Conservation (phyloP, 495 filamentous ascomycete species). For the Thozetella sp. region DNA sequence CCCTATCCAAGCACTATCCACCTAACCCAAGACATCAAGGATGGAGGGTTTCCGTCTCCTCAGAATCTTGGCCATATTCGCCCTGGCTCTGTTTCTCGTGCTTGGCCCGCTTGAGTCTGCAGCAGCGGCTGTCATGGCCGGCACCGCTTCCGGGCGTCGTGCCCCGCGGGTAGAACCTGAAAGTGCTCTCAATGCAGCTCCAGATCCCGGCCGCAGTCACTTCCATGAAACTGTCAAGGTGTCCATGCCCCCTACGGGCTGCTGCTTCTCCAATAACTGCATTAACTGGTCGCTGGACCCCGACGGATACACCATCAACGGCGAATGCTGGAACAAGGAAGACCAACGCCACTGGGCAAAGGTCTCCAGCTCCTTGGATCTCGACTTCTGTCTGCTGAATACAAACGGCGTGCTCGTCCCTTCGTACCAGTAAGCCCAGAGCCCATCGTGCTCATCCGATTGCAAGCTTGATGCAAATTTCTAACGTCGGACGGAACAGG, state of each 20-base stretch:
- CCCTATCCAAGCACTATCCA: no score
- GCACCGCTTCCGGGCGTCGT: no score
- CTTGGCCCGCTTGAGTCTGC: no score
- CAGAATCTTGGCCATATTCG: background rate
- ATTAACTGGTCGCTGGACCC: background rate
- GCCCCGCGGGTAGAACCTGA: no score
- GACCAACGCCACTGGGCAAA: background rate
- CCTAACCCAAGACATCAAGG: background rate
- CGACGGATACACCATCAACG: background rate
- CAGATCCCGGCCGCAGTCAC: no score
- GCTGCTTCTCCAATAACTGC: background rate
- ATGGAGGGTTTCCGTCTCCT: background rate
- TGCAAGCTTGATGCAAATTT: background rate
- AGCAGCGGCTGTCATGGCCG: background rate
- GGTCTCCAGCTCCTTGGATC: background rate
- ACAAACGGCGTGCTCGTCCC: background rate
- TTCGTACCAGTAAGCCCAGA: background rate
- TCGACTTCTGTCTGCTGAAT: background rate
- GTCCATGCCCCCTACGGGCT: background rate
- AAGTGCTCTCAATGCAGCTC: background rate
- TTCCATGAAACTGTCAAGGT: no score
- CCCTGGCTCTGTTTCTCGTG: background rate
- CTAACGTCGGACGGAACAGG: background rate
- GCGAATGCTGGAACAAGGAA: conserved; percentile 1
- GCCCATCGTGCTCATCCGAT: no score